Conservation (phyloP, 345 rosid species). For the Isatis tinctoria region DNA sequence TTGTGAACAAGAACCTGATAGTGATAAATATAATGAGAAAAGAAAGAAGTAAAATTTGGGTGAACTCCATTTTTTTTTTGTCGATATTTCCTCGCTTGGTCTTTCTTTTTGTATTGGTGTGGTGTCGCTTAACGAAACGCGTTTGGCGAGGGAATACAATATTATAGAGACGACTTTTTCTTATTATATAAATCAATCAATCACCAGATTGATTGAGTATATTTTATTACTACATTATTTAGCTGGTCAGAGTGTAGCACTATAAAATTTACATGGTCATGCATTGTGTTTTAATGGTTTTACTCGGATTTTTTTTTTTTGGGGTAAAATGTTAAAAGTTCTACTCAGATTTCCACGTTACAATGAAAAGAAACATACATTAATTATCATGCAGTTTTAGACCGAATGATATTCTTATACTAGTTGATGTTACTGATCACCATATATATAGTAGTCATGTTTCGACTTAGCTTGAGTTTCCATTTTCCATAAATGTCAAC, state of each 20-base stretch:
- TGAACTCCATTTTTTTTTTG: background rate
- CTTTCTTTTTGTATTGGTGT: background rate
- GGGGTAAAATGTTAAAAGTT: no score
- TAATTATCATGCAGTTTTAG: background rate
- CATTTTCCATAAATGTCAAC: no score
- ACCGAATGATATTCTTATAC: background rate
- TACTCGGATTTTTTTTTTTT: no score
- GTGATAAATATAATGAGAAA: conserved; percentile 12
- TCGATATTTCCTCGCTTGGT: background rate
- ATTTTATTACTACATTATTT: no score
- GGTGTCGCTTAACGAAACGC: background rate
- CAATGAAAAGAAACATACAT: background rate
- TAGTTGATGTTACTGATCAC: background rate
- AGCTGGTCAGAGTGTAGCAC: no score
- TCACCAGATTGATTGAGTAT: no score
- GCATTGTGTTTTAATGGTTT: no score
- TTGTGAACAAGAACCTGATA: background rate
- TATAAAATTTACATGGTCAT: background rate
- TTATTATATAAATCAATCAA: no score
- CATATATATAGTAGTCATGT: background rate
- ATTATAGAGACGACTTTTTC: no score
- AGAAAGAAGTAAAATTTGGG: background rate
- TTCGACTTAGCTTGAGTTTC: background rate
- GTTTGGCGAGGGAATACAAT: no score
- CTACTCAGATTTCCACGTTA: background rate